Percentiles rank a stretch among this genome's conserved stretches.
Conservation (phyloP, 768 basidiomycete genomes). For the Kwoniella botswanensis region DNA sequence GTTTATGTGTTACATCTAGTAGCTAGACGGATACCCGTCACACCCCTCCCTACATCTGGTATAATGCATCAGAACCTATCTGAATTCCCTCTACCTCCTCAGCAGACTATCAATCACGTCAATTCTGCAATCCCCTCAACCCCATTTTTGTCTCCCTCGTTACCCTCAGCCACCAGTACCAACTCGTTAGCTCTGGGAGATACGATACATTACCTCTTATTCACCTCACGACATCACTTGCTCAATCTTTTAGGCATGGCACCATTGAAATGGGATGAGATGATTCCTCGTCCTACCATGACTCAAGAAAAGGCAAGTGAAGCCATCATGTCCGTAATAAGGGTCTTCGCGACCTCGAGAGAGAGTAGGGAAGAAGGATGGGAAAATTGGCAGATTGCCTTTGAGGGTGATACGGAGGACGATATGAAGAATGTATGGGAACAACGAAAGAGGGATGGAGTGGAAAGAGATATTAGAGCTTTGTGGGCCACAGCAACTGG, state of each 20-base stretch:
- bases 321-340: conserved; percentile 46
- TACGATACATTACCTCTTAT: conserved; percentile 47
- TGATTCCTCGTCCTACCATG: conserved; percentile 34
- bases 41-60: conserved; percentile 14
- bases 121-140: background rate
- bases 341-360: conserved; percentile 19
- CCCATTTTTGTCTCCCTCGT: background rate
- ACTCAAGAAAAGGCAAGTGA: conserved; percentile 28
- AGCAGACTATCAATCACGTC: conserved; percentile 2
- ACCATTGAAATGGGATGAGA: conserved; percentile 42
- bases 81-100: conserved; percentile 2
- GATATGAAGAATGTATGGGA: conserved; percentile 22
- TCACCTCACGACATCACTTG: conserved; percentile 47
- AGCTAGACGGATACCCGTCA: conserved; percentile 31
- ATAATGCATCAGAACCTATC: conserved; percentile 4
- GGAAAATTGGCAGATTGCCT: conserved; percentile 29
- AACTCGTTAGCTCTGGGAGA: conserved; percentile 36
- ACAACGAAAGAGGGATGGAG: conserved; percentile 5
- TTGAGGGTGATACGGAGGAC: conserved; percentile 21
- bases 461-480: conserved; percentile 26
- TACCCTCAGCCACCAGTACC: conserved; percentile 4
- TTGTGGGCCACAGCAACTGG: conserved; percentile 38
- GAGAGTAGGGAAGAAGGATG: conserved; percentile 24
- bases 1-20: conserved; percentile 46
- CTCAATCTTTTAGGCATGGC: conserved; percentile 26